A percentile compares a stretch with the other conserved stretches of the same genome.
Evolutionary conservation across 441 rosid genomes (phyloP).

Genomic region (Pelargonium australe): DNA sequence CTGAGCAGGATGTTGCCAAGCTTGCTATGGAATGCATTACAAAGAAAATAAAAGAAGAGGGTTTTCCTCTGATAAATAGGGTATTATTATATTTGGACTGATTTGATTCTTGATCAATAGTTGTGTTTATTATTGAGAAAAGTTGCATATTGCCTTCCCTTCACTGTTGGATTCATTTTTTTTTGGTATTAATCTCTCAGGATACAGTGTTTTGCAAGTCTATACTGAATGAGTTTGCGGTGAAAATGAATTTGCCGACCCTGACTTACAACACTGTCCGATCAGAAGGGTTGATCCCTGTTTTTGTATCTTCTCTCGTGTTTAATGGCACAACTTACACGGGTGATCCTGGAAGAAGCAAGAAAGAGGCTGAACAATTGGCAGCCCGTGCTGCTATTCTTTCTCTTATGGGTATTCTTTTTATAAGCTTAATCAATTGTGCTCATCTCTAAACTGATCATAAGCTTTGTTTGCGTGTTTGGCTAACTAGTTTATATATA

Average conservation of each 20-base stretch:
- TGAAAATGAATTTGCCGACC: background rate
- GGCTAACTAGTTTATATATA: background rate
- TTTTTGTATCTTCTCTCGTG: slow-evolving; percentile 20
- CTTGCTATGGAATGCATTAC: slow-evolving; percentile 8
- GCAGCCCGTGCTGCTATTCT: slow-evolving; percentile 20
- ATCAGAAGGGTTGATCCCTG: slow-evolving; percentile 2
- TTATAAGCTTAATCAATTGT: background rate
- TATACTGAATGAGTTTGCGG: slow-evolving; percentile 23
- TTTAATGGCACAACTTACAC: slow-evolving; percentile 19
- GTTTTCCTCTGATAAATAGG: background rate
- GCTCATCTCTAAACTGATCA: background rate
- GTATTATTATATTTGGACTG: background rate
- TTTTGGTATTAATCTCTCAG: background rate
- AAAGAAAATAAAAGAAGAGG: background rate
- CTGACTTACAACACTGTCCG: slow-evolving; percentile 19
- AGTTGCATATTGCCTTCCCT: too few relatives aligned
- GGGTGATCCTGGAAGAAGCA: slow-evolving; percentile 20
- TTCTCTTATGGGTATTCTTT: slow-evolving; percentile 25
- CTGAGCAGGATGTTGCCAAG: slow-evolving; percentile 27
- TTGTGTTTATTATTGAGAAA: background rate
- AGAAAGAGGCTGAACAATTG: slow-evolving; percentile 30
- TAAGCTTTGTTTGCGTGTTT: background rate
- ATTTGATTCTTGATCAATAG: background rate
- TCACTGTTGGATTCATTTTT: too few relatives aligned
- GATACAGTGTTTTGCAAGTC: slow-evolving; percentile 20